phyloP scores from a whole-genome alignment of 164 flowering plant genomes.

The Chimonanthus salicifolius region DNA sequence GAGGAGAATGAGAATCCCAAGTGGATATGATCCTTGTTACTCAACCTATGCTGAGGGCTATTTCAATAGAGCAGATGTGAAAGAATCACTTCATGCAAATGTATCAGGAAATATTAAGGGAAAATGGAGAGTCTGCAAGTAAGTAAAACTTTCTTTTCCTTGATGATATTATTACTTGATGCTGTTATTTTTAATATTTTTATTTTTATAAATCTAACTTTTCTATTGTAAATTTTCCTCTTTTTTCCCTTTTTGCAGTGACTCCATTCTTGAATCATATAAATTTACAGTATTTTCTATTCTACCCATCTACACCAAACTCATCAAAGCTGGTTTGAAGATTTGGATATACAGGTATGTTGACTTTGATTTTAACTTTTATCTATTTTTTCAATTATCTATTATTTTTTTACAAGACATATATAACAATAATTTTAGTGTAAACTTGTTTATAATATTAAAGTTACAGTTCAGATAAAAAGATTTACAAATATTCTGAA shows the following conservation, averaged over 20 bases:
- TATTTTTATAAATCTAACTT: background rate
- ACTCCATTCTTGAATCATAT: constrained; percentile 32
- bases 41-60: constrained; percentile 36
- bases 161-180: background rate
- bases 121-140: constrained; percentile 54
- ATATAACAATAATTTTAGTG: too few relatives aligned
- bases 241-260: constrained; percentile 20
- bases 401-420: too few relatives aligned
- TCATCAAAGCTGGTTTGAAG: constrained; percentile 50
- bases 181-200: too few relatives aligned
- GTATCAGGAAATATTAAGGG: constrained; percentile 11
- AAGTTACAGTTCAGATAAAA: too few relatives aligned
- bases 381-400: background rate
- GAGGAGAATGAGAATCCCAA: constrained; percentile 33
- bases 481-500: too few relatives aligned
- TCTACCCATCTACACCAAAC: constrained; percentile 52
- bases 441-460: too few relatives aligned
- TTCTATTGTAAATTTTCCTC: background rate
- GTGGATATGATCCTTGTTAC: constrained; percentile 68
- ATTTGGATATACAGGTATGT: constrained; percentile 67
- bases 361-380: background rate
- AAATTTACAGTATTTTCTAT: constrained; percentile 35
- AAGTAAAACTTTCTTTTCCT: constrained; percentile 7
- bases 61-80: constrained; percentile 56
- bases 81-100: constrained; percentile 41